phyloP scores from a whole-genome alignment of 148 eudicot species.

The Beta vulgaris region DNA sequence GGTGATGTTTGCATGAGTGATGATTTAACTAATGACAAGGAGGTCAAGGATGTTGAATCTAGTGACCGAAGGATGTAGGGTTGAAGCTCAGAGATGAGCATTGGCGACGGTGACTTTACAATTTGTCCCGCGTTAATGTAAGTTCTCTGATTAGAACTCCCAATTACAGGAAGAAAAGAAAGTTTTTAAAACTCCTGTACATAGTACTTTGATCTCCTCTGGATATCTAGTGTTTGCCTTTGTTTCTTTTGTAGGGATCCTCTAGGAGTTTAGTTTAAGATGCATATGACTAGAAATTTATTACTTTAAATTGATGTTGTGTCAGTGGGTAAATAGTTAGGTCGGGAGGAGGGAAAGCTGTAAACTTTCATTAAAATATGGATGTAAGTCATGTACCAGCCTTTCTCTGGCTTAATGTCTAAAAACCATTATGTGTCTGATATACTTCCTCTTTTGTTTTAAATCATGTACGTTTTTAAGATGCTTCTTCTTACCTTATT shows the following conservation, averaged over 20 bases:
- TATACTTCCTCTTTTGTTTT: background rate
- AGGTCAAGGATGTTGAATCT: slow-evolving; percentile 12
- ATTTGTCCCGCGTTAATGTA: slow-evolving; percentile 42
- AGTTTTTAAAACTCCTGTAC: slow-evolving; percentile 26
- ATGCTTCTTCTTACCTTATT: background rate
- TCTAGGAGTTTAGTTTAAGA: slow-evolving; percentile 12
- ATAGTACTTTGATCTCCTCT: slow-evolving; percentile 16
- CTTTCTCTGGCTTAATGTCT: slow-evolving; percentile 22
- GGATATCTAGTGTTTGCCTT: slow-evolving; percentile 2
- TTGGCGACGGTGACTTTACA: slow-evolving; percentile 40
- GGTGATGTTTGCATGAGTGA: slow-evolving; percentile 29
- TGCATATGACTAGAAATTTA: slow-evolving; percentile 15
- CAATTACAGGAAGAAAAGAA: slow-evolving; percentile 27
- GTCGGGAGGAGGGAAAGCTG: slow-evolving; percentile 8
- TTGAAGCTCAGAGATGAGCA: slow-evolving; percentile 32
- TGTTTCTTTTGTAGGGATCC: background rate
- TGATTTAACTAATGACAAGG: slow-evolving; percentile 11
- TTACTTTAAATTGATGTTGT: slow-evolving; percentile 8
- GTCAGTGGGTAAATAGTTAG: slow-evolving; percentile 26
- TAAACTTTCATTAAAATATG: slow-evolving; percentile 16
- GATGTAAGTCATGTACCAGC: slow-evolving; percentile 22
- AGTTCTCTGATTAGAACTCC: slow-evolving; percentile 34
- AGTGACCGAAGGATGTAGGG: slow-evolving; percentile 10
- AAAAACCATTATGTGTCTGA: slow-evolving; percentile 18
- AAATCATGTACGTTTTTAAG: slow-evolving; percentile 3